Conservation (phyloP, 139 green algal genomes). For the Volvox reticuliferus region DNA sequence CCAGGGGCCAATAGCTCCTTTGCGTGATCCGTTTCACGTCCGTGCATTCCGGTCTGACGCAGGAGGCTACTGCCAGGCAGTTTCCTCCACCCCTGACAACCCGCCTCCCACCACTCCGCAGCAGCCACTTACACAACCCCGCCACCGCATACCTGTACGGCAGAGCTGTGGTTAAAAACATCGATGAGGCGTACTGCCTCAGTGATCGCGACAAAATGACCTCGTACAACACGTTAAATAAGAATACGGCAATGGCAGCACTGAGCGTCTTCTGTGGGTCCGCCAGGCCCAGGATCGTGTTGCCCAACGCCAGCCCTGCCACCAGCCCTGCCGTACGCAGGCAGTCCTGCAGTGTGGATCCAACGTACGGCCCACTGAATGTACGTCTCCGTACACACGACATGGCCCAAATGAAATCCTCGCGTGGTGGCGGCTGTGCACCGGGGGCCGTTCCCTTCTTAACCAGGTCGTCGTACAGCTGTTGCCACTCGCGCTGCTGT, state of each 20-base stretch:
- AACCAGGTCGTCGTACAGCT: constrained; percentile 63
- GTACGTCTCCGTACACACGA: constrained; percentile 82
- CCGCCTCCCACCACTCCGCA: too few relatives aligned
- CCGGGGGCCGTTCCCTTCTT: not conserved
- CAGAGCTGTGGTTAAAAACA: constrained; percentile 74
- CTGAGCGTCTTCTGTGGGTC: constrained; percentile 52
- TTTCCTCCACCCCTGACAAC: too few relatives aligned
- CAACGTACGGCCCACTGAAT: too few relatives aligned
- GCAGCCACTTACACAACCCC: not conserved
- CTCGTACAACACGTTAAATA: constrained; percentile 81
- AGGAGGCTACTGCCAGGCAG: not conserved
- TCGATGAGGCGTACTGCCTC: constrained; percentile 74
- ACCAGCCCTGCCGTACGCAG: constrained; percentile 55
- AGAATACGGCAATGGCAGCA: constrained; percentile 64
- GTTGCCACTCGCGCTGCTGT: constrained; percentile 77
- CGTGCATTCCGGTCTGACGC: not conserved
- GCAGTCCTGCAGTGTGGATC: constrained; percentile 57
- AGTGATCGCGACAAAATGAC: constrained; percentile 57
- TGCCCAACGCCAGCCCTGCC: constrained; percentile 52
- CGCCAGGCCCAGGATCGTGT: constrained; percentile 53
- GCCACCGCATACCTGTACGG: not conserved
- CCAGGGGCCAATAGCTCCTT: too few relatives aligned
- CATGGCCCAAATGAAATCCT: constrained; percentile 81
- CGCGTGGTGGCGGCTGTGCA: not conserved
- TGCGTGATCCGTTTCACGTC: too few relatives aligned